These are phyloP conservation scores for Rosa lucieae DNA, from an alignment of 306 rosid species.

Conservation along the genomic window DNA sequence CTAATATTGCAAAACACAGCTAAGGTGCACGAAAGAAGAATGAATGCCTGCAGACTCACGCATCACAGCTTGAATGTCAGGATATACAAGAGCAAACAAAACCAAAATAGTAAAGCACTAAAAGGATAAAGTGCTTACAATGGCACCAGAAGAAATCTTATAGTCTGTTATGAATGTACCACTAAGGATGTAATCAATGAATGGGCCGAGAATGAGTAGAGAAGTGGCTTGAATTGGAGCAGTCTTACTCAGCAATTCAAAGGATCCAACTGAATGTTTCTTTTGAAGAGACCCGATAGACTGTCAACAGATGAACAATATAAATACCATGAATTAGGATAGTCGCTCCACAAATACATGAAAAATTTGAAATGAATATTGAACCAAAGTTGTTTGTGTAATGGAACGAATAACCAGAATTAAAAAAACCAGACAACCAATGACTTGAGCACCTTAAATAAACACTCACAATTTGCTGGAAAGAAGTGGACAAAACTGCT, in stretches of 20 bases:
- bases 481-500: slow-evolving; percentile 80
- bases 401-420: neutral
- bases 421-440: neutral
- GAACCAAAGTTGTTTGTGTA: neutral
- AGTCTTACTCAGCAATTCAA: slow-evolving; percentile 93
- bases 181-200: slow-evolving; percentile 70
- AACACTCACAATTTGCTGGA: slow-evolving; percentile 91
- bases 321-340: slow-evolving; percentile 8
- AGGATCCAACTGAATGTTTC: slow-evolving; percentile 94
- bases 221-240: slow-evolving; percentile 91
- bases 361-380: neutral
- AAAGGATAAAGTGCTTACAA: slow-evolving; percentile 49
- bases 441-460: slow-evolving; percentile 1
- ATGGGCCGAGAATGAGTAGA: slow-evolving; percentile 80
- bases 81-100: neutral
- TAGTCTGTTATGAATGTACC: slow-evolving; percentile 67
- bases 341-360: slow-evolving; percentile 10
- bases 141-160: slow-evolving; percentile 70
- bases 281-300: slow-evolving; percentile 90
- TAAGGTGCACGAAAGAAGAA: slow-evolving; percentile 71
- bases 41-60: slow-evolving; percentile 58
- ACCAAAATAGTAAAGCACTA: neutral
- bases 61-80: neutral
- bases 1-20: slow-evolving; percentile 91
- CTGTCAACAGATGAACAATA: slow-evolving; percentile 45